Conservation (phyloP, 345 rosid species). For the Mangifera indica region DNA sequence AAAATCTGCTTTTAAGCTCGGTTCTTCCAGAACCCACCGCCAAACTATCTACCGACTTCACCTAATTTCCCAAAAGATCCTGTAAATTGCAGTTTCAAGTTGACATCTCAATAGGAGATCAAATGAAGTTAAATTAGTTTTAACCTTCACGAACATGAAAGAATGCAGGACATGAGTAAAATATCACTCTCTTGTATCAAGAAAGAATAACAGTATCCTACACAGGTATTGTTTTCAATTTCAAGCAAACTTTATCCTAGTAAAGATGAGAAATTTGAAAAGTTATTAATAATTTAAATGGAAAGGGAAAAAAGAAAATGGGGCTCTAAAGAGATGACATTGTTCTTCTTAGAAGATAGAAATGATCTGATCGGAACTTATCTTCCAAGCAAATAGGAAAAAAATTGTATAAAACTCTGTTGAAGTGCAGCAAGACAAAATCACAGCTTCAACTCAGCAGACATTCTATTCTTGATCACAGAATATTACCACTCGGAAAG, state of each 20-base stretch:
- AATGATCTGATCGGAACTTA: conserved; percentile 13
- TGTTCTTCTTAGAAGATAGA: not conserved
- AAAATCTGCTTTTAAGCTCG: not conserved
- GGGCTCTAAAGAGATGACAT: not conserved
- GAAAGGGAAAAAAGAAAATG: not conserved
- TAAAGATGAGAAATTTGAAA: conserved; percentile 10
- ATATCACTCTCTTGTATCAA: not conserved
- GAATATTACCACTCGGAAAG: not conserved
- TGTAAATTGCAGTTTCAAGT: no score
- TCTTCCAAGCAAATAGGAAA: conserved; percentile 13
- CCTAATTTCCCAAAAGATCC: not conserved
- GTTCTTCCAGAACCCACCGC: not conserved
- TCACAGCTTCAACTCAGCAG: not conserved
- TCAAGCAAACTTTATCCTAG: conserved; percentile 10
- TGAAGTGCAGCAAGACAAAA: not conserved
- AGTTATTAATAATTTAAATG: not conserved
- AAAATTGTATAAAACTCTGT: not conserved
- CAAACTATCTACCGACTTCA: not conserved
- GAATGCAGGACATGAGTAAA: not conserved
- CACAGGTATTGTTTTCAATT: not conserved
- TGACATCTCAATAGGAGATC: not conserved
- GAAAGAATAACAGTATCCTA: not conserved
- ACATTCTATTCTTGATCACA: not conserved
- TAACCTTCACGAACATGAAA: not conserved
- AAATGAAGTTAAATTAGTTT: not conserved